Percentiles rank a stretch among this genome's conserved stretches.
Conservation (phyloP, 495 filamentous ascomycete species). For the Chlorociboria aeruginascens region DNA sequence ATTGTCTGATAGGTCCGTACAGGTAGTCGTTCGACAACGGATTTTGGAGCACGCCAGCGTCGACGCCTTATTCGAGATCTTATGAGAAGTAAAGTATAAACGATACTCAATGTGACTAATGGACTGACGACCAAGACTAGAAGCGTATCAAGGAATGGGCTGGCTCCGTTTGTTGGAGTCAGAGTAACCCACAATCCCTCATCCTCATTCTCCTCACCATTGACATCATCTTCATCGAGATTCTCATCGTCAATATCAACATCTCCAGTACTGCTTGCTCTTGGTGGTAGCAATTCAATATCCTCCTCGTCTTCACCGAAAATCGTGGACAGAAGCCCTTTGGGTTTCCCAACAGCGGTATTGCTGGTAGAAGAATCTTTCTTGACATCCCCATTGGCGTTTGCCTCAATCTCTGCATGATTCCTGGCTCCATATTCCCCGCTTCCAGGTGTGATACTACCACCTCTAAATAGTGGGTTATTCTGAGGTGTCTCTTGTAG, state of each 20-base stretch:
- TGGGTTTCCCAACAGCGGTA: conserved; percentile 9
- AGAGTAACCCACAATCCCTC: conserved; percentile 93
- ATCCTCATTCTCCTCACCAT: conserved; percentile 34
- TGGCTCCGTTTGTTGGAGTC: conserved; percentile 81
- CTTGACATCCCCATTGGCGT: background rate
- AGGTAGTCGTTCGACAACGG: conserved; percentile 86
- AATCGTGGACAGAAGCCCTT: conserved; percentile 31
- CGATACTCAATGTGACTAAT: conserved; percentile 79
- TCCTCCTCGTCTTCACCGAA: conserved; percentile 33
- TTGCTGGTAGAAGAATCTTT: conserved; percentile 11
- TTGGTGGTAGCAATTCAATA: conserved; percentile 11
- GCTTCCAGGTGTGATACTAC: conserved; percentile 66
- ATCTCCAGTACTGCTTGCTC: conserved; percentile 7
- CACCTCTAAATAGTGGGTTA: conserved; percentile 38
- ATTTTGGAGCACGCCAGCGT: conserved; percentile 93
- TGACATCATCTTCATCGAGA: conserved; percentile 4
- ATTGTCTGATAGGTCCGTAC: conserved; percentile 91
- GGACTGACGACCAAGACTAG: conserved; percentile 88
- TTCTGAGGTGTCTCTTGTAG: conserved; percentile 26
- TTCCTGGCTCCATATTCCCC: conserved; percentile 49
- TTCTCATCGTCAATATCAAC: background rate
- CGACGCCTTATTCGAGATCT: conserved; percentile 81
- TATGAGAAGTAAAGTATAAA: conserved; percentile 80
- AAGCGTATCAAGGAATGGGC: conserved; percentile 91
- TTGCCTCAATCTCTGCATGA: background rate